A percentile compares a stretch with the other conserved stretches of the same genome.
phyloP scores from a whole-genome alignment of 2,329 filamentous ascomycete species.

The Trichoderma gracile region DNA sequence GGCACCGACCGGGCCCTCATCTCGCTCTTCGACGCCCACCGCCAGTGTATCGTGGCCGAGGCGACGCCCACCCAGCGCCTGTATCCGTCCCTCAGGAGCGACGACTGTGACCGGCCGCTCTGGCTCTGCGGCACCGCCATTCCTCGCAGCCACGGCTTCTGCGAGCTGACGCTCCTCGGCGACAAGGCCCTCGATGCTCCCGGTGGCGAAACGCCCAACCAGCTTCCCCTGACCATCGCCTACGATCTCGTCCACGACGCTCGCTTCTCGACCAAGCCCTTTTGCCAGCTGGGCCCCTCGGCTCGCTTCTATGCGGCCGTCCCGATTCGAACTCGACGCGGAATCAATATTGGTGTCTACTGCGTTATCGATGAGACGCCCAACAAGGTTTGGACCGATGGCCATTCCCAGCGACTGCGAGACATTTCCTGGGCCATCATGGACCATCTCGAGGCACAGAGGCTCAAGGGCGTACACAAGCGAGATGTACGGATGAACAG shows the following conservation, averaged over 20 bases:
- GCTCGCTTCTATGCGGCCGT: constrained; percentile 45
- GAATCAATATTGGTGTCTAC: constrained; percentile 47
- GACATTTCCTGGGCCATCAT: constrained; percentile 39
- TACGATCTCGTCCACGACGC: constrained; percentile 38
- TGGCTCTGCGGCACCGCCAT: constrained; percentile 39
- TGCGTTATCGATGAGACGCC: constrained; percentile 35
- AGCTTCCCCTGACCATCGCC: constrained; percentile 39
- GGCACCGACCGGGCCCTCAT: constrained; percentile 47
- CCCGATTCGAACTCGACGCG: constrained; percentile 43
- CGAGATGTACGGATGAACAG: constrained; percentile 42
- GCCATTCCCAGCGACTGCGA: constrained; percentile 33
- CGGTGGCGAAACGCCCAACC: neutral
- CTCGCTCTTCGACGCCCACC: constrained; percentile 51
- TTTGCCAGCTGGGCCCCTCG: constrained; percentile 30
- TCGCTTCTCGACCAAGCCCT: constrained; percentile 35
- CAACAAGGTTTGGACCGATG: constrained; percentile 31
- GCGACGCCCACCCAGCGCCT: constrained; percentile 47
- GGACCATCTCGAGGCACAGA: constrained; percentile 39
- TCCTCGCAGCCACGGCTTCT: constrained; percentile 34
- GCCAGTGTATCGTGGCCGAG: constrained; percentile 55
- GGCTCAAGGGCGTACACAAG: constrained; percentile 33
- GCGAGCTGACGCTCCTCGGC: constrained; percentile 31
- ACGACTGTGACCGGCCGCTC: constrained; percentile 28
- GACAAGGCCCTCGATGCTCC: neutral
- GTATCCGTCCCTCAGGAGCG: constrained; percentile 27